Percentiles rank a stretch among this genome's conserved stretches.
Evolutionary conservation across 768 basidiomycete genomes (phyloP).

Genomic region (Chalciporus piperatus): DNA sequence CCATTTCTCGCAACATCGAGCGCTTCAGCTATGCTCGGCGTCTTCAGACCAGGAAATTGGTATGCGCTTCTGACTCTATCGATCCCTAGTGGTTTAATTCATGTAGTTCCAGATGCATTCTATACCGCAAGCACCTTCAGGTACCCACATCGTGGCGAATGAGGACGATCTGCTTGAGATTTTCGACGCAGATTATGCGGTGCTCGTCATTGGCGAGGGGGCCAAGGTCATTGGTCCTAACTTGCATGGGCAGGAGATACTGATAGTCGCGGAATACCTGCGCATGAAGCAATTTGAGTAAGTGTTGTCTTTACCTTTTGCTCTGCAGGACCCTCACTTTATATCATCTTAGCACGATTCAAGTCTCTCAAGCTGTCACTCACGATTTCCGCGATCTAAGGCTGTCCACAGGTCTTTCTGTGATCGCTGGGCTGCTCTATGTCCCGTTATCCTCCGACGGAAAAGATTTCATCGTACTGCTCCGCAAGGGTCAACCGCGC

Average conservation of each 20-base stretch:
- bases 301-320: slow-evolving; percentile 22
- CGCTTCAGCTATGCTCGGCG: slow-evolving; percentile 74
- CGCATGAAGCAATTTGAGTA: slow-evolving; percentile 69
- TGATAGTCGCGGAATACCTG: slow-evolving; percentile 78
- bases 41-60: slow-evolving; percentile 72
- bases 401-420: slow-evolving; percentile 54
- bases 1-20: slow-evolving; percentile 78
- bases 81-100: background rate
- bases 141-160: slow-evolving; percentile 77
- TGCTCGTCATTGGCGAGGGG: slow-evolving; percentile 69
- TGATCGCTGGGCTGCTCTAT: slow-evolving; percentile 71
- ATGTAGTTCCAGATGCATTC: slow-evolving; percentile 57
- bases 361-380: slow-evolving; percentile 66
- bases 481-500: slow-evolving; percentile 71
- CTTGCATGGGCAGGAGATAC: slow-evolving; percentile 71
- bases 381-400: slow-evolving; percentile 71
- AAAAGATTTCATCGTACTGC: slow-evolving; percentile 77
- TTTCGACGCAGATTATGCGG: slow-evolving; percentile 77
- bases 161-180: slow-evolving; percentile 74
- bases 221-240: slow-evolving; percentile 69
- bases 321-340: background rate
- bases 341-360: slow-evolving; percentile 48
- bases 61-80: slow-evolving; percentile 28
- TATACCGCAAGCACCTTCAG: slow-evolving; percentile 57
- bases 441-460: slow-evolving; percentile 73